These are phyloP conservation scores for Neoascochyta sp. DNA, from an alignment of 2,329 filamentous ascomycete genomes.

Conservation along the genomic window DNA sequence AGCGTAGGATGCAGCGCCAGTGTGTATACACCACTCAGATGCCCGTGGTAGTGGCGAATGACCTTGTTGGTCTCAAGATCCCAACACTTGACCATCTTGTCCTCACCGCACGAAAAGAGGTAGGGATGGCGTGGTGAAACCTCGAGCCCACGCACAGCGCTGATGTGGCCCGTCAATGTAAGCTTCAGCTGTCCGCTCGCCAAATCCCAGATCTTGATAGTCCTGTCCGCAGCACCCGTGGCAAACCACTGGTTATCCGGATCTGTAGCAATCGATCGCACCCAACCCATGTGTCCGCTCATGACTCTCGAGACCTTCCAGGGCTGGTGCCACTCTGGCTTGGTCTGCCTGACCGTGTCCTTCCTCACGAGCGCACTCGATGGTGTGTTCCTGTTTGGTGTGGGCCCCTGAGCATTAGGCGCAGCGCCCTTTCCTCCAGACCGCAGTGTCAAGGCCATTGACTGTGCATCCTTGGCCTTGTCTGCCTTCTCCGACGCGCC, in stretches of 20 bases:
- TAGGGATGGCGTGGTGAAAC: constrained; percentile 94
- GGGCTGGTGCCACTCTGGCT: constrained; percentile 93
- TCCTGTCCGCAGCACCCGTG: constrained; percentile 88
- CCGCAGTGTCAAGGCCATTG: constrained; percentile 57
- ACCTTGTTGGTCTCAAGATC: constrained; percentile 99
- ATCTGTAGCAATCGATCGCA: constrained; percentile 68
- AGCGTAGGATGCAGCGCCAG: constrained; percentile 89
- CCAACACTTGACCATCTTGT: constrained; percentile 99
- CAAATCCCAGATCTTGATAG: constrained; percentile 96
- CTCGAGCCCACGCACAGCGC: constrained; percentile 61
- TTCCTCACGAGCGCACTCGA: constrained; percentile 59
- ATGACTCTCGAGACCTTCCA: constrained; percentile 99
- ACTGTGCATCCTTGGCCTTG: constrained; percentile 46
- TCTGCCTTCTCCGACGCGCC: constrained; percentile 52
- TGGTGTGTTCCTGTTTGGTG: constrained; percentile 48
- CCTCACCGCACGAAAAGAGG: constrained; percentile 94
- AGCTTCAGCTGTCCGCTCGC: constrained; percentile 61
- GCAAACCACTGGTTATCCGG: constrained; percentile 98
- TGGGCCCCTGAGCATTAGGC: constrained; percentile 56
- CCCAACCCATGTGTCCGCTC: constrained; percentile 94
- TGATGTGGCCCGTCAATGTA: constrained; percentile 31
- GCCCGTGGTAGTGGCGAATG: constrained; percentile 79
- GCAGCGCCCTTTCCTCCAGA: constrained; percentile 45
- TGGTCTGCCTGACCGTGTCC: constrained; percentile 63
- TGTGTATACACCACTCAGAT: constrained; percentile 93